Percentiles rank a stretch among this genome's conserved stretches.
Conservation (phyloP, 176 grass and related monocot species). For the Carex parvula region DNA sequence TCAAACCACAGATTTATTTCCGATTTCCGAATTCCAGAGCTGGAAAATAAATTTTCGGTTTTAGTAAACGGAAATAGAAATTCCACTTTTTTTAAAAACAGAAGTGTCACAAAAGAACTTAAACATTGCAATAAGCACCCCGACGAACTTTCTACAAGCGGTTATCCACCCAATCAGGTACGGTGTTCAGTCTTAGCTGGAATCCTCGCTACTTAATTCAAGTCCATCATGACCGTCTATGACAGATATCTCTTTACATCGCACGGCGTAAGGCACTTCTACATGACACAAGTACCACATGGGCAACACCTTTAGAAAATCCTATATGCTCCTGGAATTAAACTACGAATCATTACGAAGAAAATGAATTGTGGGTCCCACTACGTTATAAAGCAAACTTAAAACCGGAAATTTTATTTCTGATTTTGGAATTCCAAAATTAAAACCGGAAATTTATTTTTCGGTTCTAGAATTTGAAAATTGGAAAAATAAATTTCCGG, state of each 20-base stretch:
- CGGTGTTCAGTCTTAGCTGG: constrained; percentile 9
- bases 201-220: constrained; percentile 24
- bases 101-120: not conserved
- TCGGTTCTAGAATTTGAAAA: no score
- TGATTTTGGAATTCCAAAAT: no score
- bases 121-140: not conserved
- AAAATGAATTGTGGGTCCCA: not conserved
- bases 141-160: constrained; percentile 14
- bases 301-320: not conserved
- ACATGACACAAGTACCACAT: not conserved
- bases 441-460: no score
- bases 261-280: not conserved
- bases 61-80: no score
- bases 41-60: no score
- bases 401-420: no score
- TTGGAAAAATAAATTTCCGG: no score
- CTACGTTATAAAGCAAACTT: no score
- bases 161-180: constrained; percentile 27
- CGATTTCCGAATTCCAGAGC: no score
- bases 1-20: no score
- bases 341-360: not conserved
- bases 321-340: not conserved
- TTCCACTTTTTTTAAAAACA: no score
- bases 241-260: constrained; percentile 27
- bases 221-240: constrained; percentile 1